Conservation (phyloP, 179 eudicot species). For the Silene vulgaris region DNA sequence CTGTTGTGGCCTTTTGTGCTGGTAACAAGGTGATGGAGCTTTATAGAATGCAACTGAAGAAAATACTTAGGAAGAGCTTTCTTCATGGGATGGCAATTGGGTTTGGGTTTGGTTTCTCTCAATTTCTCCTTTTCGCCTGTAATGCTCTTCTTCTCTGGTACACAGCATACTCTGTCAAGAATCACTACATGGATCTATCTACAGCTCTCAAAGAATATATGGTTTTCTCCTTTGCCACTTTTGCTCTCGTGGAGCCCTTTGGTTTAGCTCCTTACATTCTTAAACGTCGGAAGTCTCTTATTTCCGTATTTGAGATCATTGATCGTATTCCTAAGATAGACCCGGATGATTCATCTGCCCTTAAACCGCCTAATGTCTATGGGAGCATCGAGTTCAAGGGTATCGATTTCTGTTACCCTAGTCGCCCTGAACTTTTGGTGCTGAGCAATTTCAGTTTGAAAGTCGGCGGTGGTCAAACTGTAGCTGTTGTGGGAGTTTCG, state of each 20-base stretch:
- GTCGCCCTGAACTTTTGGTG: slow-evolving; percentile 76
- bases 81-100: slow-evolving; percentile 93
- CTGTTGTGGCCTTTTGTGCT: slow-evolving; percentile 94
- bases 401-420: slow-evolving; percentile 82
- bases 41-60: slow-evolving; percentile 61
- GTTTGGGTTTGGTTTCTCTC: slow-evolving; percentile 87
- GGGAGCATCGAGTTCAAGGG: slow-evolving; percentile 88
- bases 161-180: slow-evolving; percentile 64
- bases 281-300: slow-evolving; percentile 75
- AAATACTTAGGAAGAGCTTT: slow-evolving; percentile 74
- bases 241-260: slow-evolving; percentile 97
- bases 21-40: slow-evolving; percentile 99
- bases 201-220: slow-evolving; percentile 91
- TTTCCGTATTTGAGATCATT: slow-evolving; percentile 89
- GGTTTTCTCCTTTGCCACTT: slow-evolving; percentile 97
- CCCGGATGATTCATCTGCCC: slow-evolving; percentile 73
- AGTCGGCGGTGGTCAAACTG: slow-evolving; percentile 95
- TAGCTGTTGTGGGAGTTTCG: slow-evolving; percentile 94
- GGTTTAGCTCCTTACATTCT: slow-evolving; percentile 97
- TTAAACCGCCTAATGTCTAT: slow-evolving; percentile 95
- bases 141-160: slow-evolving; percentile 94
- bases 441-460: slow-evolving; percentile 88
- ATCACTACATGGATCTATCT: slow-evolving; percentile 40
- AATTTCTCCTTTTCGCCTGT: slow-evolving; percentile 92
- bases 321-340: slow-evolving; percentile 90